Evolutionary conservation across 2,329 filamentous ascomycete species (phyloP), one percentile per base, ranked within the genome.

Genomic region (Alternaria ethzedia): DNA sequence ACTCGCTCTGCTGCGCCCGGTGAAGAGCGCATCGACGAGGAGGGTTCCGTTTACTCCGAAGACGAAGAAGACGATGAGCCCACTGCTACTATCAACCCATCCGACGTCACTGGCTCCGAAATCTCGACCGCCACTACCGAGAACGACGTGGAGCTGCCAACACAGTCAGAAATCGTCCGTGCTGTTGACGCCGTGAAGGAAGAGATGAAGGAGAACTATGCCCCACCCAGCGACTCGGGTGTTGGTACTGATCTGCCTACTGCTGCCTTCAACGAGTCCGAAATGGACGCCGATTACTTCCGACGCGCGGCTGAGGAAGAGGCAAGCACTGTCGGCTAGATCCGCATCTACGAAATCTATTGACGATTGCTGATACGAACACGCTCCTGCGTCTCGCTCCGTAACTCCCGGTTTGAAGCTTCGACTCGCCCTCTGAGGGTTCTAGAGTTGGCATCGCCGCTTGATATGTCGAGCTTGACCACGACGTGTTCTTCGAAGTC

Each of bases 221-320:
- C 68, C 32, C 60, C 70, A 4, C 76, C 74, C 6, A 75, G 70
- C 47, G 80, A 82, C 57, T 80, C 78, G 6, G 80, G 77, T 13
- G 69, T 82, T 23, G 80, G 79, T 15, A 76, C 75, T 1, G 80
- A 81, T 63, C 23, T 80, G 7, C 72, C 78, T 7, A 80, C 78
- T 13, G 76, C 75, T 12, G 71, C 63, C 1, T 57, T 77, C 1
- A 63, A 67, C 9, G 64, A 69, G 20, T 67, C 71, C 23, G 67
- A 72, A 23, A 68, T 63, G 0, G 73, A 77, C 55, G 76, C 75
- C 20, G 78, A 80, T 59, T 80, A 78, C 60, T 80, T 79, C 68
- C 68, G 78, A 10, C 64, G 78, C 2, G 72, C 70, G 3, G 78
- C 76, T 7, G 78, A 79, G 62, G 78, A 79, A 59, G 78, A 79